A percentile compares a stretch with the other conserved stretches of the same genome.
phyloP scores from a whole-genome alignment of 768 basidiomycete genomes.

The Macrolepiota fuliginosa region DNA sequence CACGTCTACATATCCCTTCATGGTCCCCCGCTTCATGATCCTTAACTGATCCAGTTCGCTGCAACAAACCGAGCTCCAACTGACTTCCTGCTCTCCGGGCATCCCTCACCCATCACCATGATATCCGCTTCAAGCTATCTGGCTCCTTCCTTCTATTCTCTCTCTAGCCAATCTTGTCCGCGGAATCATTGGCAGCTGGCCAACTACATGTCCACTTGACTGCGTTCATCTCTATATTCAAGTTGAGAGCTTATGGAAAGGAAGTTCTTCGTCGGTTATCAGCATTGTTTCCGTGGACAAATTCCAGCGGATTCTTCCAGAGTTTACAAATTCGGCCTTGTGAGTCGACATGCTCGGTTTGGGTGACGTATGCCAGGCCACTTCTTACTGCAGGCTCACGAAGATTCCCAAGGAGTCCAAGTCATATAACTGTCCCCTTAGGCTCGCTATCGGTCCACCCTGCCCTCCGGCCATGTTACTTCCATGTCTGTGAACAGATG shows the following conservation, averaged over 20 bases:
- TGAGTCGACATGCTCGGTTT: neutral
- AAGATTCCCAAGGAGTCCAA: neutral
- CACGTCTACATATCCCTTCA: neutral
- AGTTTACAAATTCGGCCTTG: constrained; percentile 8
- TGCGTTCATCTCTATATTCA: neutral
- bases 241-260: neutral
- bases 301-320: neutral
- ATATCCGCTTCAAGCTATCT: constrained; percentile 8
- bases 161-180: neutral
- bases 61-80: neutral
- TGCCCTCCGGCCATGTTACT: neutral
- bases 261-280: constrained; percentile 8
- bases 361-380: neutral
- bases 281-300: neutral
- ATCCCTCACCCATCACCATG: neutral
- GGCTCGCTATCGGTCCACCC: neutral
- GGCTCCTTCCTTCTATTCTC: constrained; percentile 2
- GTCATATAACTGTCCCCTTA: neutral
- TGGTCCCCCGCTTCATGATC: neutral
- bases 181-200: neutral
- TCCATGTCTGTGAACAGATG: neutral
- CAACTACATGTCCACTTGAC: neutral
- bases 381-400: neutral
- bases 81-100: neutral
- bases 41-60: neutral